Conservation (phyloP, 768 basidiomycete species). For the Trametes cinnabarina region DNA sequence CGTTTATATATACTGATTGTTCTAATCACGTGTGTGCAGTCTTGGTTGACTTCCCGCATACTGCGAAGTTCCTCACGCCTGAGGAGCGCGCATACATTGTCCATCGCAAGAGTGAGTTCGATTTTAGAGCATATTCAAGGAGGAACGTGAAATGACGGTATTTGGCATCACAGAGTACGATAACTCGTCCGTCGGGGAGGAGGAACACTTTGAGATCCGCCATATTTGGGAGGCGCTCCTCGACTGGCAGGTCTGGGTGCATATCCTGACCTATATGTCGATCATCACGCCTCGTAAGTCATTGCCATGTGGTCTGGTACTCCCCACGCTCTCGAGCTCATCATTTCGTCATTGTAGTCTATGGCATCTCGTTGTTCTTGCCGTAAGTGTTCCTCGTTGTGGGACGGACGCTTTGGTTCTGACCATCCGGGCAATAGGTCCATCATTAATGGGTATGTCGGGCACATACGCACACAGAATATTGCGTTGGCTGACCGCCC, state of each 20-base stretch:
- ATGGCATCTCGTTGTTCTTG: conserved; percentile 66
- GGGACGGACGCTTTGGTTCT: no score
- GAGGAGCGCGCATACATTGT: conserved; percentile 53
- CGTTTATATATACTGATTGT: neutral
- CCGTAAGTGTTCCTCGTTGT: conserved; percentile 44
- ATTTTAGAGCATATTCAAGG: no score
- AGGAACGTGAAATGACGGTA: neutral
- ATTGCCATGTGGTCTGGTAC: neutral
- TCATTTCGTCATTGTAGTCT: conserved; percentile 40
- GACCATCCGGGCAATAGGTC: neutral
- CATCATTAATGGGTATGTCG: conserved; percentile 16
- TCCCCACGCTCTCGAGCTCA: no score
- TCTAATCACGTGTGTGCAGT: conserved; percentile 38
- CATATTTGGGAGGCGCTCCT: conserved; percentile 51
- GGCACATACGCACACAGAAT: neutral
- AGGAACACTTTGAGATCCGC: conserved; percentile 53
- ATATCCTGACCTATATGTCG: neutral
- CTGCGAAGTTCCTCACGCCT: conserved; percentile 59
- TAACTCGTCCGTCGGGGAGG: conserved; percentile 56
- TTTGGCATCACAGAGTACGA: conserved; percentile 42
- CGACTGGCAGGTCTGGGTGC: conserved; percentile 45
- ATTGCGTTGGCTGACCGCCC: neutral
- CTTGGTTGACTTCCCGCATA: conserved; percentile 58
- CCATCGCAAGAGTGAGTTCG: neutral
- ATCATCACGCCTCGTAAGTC: conserved; percentile 4